phyloP scores from a whole-genome alignment of 192 early-diverging fungal genomes.

The Backusella mclennaniae region DNA sequence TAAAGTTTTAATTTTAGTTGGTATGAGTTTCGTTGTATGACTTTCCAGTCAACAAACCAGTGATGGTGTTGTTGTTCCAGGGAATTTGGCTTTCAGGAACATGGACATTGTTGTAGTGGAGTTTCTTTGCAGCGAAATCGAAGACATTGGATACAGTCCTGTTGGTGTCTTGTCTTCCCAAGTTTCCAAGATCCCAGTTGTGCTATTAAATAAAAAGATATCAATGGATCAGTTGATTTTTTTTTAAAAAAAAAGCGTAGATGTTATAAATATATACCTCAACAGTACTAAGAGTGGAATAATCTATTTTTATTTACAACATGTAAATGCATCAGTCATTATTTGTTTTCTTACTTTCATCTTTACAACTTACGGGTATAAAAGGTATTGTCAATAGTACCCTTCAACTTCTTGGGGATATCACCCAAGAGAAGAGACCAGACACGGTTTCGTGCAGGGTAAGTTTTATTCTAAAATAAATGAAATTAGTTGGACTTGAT shows the following conservation, averaged over 20 bases:
- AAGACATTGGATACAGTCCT: conserved; percentile 48
- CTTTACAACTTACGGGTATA: conserved; percentile 46
- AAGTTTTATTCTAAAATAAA: conserved; percentile 13
- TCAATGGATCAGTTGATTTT: neutral
- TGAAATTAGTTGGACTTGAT: neutral
- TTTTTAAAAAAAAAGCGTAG: neutral
- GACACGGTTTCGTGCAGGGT: conserved; percentile 39
- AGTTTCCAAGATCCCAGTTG: conserved; percentile 62
- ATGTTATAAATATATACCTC: conserved; percentile 32
- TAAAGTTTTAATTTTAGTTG: neutral
- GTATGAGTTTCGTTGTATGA: conserved; percentile 3
- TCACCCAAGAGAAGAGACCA: conserved; percentile 43
- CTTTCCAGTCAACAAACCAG: conserved; percentile 36
- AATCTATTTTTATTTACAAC: conserved; percentile 21
- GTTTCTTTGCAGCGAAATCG: conserved; percentile 30
- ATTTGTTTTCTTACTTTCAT: neutral
- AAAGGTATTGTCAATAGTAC: conserved; percentile 50
- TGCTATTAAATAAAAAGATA: conserved; percentile 23
- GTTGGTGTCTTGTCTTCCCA: conserved; percentile 57
- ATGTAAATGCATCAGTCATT: neutral
- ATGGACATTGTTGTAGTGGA: conserved; percentile 37
- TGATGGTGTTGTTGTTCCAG: conserved; percentile 33
- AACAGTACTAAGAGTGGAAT: conserved; percentile 59
- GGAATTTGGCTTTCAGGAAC: conserved; percentile 33
- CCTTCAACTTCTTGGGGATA: conserved; percentile 30